phyloP scores from a whole-genome alignment of 2,329 filamentous ascomycete genomes.

The Neopestalotiopsis sp. region DNA sequence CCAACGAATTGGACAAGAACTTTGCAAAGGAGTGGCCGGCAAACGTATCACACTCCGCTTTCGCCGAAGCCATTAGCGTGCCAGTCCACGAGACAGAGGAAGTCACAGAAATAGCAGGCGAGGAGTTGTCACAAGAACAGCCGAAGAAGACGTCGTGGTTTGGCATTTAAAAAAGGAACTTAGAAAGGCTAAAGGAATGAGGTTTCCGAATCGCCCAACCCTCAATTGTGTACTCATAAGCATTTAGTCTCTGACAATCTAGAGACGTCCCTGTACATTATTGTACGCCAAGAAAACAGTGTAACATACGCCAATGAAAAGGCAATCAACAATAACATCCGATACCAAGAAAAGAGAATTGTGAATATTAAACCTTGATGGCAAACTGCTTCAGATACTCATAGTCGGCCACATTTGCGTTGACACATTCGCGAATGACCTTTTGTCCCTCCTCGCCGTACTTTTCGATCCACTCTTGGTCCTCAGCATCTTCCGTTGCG shows the following conservation, averaged over 20 bases:
- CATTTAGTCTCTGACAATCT: slow-evolving; percentile 6
- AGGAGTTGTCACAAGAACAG: slow-evolving; percentile 19
- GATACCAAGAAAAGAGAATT: slow-evolving; percentile 7
- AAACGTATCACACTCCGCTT: slow-evolving; percentile 54
- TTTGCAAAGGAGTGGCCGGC: slow-evolving; percentile 54
- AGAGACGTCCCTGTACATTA: slow-evolving; percentile 29
- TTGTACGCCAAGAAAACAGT: slow-evolving; percentile 18
- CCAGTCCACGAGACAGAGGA: slow-evolving; percentile 9
- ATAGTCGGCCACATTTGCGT: slow-evolving; percentile 75
- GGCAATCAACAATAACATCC: slow-evolving; percentile 15
- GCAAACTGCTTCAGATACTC: slow-evolving; percentile 83
- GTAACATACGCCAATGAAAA: slow-evolving; percentile 24
- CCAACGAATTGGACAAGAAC: slow-evolving; percentile 50
- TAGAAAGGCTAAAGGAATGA: slow-evolving; percentile 15
- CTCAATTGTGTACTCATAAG: slow-evolving; percentile 9
- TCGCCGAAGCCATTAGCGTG: slow-evolving; percentile 14
- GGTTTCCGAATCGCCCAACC: background rate
- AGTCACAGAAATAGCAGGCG: slow-evolving; percentile 13
- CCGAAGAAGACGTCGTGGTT: slow-evolving; percentile 9
- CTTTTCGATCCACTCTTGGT: slow-evolving; percentile 75
- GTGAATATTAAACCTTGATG: slow-evolving; percentile 56
- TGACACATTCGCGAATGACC: slow-evolving; percentile 72
- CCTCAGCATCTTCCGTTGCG: slow-evolving; percentile 68
- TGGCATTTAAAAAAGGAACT: background rate
- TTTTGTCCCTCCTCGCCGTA: slow-evolving; percentile 74